These are phyloP conservation scores for Colletotrichum orbiculare DNA, from an alignment of 2,329 filamentous ascomycete genomes.

Conservation along the genomic window DNA sequence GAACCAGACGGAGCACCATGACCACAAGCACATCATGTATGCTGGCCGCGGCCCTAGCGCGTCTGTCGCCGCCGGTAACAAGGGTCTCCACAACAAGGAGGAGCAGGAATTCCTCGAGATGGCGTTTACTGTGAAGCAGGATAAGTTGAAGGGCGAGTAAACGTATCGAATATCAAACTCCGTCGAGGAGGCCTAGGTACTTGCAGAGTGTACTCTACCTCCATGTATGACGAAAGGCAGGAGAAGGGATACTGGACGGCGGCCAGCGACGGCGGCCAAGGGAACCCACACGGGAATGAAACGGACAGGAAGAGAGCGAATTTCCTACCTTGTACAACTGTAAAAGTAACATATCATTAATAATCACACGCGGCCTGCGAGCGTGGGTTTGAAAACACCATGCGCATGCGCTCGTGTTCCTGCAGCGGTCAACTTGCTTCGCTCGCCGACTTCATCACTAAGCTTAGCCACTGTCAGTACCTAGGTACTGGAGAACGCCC, in stretches of 20 bases:
- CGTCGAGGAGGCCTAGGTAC: too few species aligned
- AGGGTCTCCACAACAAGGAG: conserved; percentile 89
- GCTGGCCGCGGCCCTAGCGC: conserved; percentile 94
- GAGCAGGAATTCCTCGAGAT: conserved; percentile 83
- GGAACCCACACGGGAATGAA: too few species aligned
- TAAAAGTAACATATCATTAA: conserved; percentile 17
- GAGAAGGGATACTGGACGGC: conserved; percentile 19
- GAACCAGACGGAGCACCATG: conserved; percentile 91
- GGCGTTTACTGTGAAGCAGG: conserved; percentile 73
- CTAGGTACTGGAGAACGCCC: too few species aligned
- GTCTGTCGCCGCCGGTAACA: conserved; percentile 92
- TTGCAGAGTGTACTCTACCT: too few species aligned
- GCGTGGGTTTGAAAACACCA: too few species aligned
- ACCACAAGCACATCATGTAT: conserved; percentile 96
- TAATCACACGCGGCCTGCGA: conserved; percentile 2
- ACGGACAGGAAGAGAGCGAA: background rate
- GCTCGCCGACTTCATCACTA: too few species aligned
- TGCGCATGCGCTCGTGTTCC: too few species aligned
- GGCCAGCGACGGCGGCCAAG: background rate
- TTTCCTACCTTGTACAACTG: conserved; percentile 18
- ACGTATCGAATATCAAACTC: background rate
- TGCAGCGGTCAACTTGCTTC: too few species aligned
- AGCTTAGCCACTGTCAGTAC: too few species aligned
- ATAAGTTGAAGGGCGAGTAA: conserved; percentile 77
- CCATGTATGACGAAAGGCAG: conserved; percentile 10